These are phyloP conservation scores for Schwanniomyces vanrijiae DNA, from an alignment of 805 yeast genomes.

Conservation along the genomic window DNA sequence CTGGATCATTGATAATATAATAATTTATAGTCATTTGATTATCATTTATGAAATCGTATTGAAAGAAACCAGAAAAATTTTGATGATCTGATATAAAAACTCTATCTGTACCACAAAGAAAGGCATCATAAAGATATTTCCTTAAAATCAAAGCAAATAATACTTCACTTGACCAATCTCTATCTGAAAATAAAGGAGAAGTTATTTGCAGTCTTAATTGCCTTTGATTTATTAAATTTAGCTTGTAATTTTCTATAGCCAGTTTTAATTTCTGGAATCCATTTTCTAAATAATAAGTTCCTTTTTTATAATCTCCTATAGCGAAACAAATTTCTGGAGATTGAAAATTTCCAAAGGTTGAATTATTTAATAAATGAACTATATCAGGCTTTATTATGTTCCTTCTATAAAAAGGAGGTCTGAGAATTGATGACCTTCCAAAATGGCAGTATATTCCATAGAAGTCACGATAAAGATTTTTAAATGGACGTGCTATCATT, in stretches of 20 bases:
- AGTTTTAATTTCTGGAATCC: no score
- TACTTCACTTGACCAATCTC: slow-evolving; percentile 1
- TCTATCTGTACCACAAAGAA: slow-evolving; percentile 3
- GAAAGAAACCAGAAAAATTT: slow-evolving; percentile 6
- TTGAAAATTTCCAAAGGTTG: background rate
- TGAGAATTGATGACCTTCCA: background rate
- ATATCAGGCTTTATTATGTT: background rate
- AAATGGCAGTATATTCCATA: background rate
- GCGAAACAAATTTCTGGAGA: background rate
- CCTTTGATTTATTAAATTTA: no score
- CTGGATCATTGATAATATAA: slow-evolving; percentile 6
- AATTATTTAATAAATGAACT: background rate
- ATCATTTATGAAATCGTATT: slow-evolving; percentile 1
- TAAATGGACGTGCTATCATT: background rate
- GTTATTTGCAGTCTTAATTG: no score
- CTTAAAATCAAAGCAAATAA: slow-evolving; percentile 4
- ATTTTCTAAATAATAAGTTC: no score
- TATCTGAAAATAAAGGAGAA: background rate
- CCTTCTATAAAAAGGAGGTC: no score
- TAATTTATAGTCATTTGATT: slow-evolving; percentile 4
- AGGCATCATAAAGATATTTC: slow-evolving; percentile 2
- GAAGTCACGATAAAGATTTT: background rate
- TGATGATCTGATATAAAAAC: slow-evolving; percentile 3
- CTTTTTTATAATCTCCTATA: no score
- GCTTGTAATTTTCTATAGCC: no score